Evolutionary conservation across 1,284 basidiomycete species (phyloP), one percentile per base, ranked within the genome.

Genomic region (Schizophyllum amplum): DNA sequence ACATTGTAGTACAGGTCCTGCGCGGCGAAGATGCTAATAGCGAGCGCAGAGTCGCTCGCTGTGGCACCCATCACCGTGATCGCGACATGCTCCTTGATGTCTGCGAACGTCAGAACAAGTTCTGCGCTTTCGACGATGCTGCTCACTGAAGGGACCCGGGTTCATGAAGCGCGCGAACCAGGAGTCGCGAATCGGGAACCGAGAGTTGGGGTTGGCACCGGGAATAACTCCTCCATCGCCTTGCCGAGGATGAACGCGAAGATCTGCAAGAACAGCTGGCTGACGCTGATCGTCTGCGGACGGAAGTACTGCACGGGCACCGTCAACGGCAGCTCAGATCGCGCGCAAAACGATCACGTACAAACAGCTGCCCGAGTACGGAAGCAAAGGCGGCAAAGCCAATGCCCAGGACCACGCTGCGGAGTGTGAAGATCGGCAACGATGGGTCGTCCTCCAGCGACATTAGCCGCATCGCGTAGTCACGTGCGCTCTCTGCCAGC

Each of bases 11-110:
- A 75, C 25, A 76, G 63, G 50, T 71, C 68, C 52, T 76, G 69
- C n/a, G 65, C 65, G 15, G 73, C 72, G 47, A 76, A 69, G 24
- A 78, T 71, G 55, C 74, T 71, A 54, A 75, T 70, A 21, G 76
- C 75, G 54, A 75, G 72, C 2, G 75, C 75, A 23, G 71, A 70
- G 47, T 71, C 68, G n/a, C 67, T 68, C 1, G 67, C 65, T 21
- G 72, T 75, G 64, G 81, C 86, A 20, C 81, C 78, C 84, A 90
- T 90, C 68, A 90, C 81, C 57, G 82, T 74, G 63, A 90, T 85
- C 53, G 85, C 67, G 7, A 85, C 79, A 69, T 91, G 88, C 69
- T 91, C 88, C 72, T 86, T 87, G 66, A 78, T 72, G 33, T 42
- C 33, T 42, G 7, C 33, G 7, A 17, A 2, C 33, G 33, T 42